phyloP scores from a whole-genome alignment of 768 basidiomycete species.

The Amanita pallidorosea region DNA sequence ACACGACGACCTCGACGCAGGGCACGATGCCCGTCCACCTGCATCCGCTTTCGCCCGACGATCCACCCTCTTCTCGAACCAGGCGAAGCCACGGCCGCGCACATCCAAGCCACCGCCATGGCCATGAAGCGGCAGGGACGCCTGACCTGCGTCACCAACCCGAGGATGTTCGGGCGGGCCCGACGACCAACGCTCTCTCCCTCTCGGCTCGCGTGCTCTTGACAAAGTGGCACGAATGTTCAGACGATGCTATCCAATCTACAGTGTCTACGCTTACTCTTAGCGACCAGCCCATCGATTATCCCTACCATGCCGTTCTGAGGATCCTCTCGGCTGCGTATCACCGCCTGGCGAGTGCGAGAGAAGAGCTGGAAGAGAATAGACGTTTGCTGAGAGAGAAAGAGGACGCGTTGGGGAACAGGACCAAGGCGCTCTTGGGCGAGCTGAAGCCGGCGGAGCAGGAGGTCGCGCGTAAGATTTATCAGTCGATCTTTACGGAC shows the following conservation, averaged over 20 bases:
- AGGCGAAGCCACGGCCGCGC: background rate
- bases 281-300: conserved; percentile 24
- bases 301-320: conserved; percentile 59
- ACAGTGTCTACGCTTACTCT: conserved; percentile 41
- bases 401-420: conserved; percentile 36
- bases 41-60: conserved; percentile 62
- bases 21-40: conserved; percentile 46
- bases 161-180: no score
- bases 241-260: conserved; percentile 63
- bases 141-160: background rate
- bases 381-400: conserved; percentile 46
- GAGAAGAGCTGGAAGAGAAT: conserved; percentile 56
- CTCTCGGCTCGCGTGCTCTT: conserved; percentile 30
- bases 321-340: conserved; percentile 63
- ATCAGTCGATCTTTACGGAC: conserved; percentile 55
- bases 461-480: conserved; percentile 55
- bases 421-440: conserved; percentile 44
- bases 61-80: conserved; percentile 8
- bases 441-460: conserved; percentile 52
- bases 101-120: conserved; percentile 11
- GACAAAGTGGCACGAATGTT: conserved; percentile 69
- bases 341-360: conserved; percentile 41
- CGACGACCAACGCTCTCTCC: background rate
- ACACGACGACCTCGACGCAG: no score
- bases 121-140: background rate